phyloP scores from a whole-genome alignment of 306 rosid genomes.

The Inga leiocalycina region DNA sequence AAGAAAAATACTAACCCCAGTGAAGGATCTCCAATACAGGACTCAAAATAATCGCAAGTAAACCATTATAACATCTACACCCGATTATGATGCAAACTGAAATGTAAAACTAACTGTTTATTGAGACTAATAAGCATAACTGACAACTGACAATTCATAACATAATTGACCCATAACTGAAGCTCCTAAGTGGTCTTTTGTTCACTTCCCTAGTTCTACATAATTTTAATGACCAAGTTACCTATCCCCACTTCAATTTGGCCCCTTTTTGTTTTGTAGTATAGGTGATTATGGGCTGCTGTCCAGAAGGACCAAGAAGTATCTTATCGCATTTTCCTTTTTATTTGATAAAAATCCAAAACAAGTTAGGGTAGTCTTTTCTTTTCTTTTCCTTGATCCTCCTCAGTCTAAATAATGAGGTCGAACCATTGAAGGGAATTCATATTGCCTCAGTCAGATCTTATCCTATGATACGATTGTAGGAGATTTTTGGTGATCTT shows the following conservation, averaged over 20 bases:
- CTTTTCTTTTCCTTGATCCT: background rate
- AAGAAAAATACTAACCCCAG: background rate
- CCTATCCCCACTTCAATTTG: background rate
- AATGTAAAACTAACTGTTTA: background rate
- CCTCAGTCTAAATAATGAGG: background rate
- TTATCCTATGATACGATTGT: background rate
- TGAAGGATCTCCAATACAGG: background rate
- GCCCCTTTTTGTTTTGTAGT: background rate
- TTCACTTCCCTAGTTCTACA: background rate
- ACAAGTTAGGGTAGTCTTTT: background rate
- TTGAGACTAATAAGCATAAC: background rate
- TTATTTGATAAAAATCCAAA: conserved; percentile 1
- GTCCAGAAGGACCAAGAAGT: background rate
- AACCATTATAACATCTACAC: background rate
- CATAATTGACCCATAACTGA: background rate
- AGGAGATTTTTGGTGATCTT: background rate
- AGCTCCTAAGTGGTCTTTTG: background rate
- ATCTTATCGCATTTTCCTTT: background rate
- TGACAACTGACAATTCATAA: background rate
- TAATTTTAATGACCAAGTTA: background rate
- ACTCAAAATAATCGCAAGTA: background rate
- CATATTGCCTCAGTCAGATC: conserved; percentile 18
- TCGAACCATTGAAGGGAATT: conserved; percentile 8
- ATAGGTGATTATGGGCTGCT: background rate
- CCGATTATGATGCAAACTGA: background rate